A percentile compares a stretch with the other conserved stretches of the same genome.
These are phyloP conservation scores for Microcos paniculata DNA, from an alignment of 345 rosid species.

Conservation along the genomic window DNA sequence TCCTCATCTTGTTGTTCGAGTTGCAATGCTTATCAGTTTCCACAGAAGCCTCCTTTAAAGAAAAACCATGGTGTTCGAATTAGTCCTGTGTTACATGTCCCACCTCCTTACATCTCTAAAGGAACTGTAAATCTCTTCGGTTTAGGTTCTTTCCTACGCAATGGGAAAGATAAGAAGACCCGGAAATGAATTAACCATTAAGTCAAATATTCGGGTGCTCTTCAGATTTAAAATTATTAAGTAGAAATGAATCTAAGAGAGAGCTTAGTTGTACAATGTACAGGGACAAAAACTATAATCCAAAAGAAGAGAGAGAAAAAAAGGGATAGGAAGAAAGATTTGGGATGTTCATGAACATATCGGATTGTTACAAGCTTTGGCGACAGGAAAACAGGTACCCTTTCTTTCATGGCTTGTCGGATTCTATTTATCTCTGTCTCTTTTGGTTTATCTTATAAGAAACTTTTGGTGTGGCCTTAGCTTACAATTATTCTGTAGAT, in stretches of 20 bases:
- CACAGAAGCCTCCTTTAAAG: slow-evolving; percentile 48
- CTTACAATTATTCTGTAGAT: neutral
- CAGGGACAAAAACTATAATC: neutral
- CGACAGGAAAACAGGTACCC: slow-evolving; percentile 33
- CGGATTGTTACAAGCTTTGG: slow-evolving; percentile 20
- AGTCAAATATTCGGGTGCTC: neutral
- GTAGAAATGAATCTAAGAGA: neutral
- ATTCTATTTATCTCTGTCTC: slow-evolving; percentile 2
- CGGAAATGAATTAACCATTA: slow-evolving; percentile 28
- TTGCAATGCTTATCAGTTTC: slow-evolving; percentile 36
- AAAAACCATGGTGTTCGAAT: slow-evolving; percentile 47
- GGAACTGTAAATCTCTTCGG: slow-evolving; percentile 52
- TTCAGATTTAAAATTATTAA: neutral
- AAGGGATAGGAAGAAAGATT: neutral
- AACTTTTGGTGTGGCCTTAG: slow-evolving; percentile 1
- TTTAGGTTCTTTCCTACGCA: slow-evolving; percentile 54
- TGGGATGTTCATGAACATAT: neutral
- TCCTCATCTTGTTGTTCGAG: slow-evolving; percentile 23
- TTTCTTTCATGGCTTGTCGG: slow-evolving; percentile 33
- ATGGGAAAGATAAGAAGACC: slow-evolving; percentile 53
- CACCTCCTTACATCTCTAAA: slow-evolving; percentile 53
- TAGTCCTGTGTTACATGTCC: slow-evolving; percentile 62
- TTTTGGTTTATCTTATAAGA: slow-evolving; percentile 1
- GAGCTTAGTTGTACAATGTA: neutral
- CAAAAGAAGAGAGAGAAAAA: neutral